Evolutionary conservation across 164 flowering plant genomes (phyloP).

Genomic region (Aristolochia contorta): DNA sequence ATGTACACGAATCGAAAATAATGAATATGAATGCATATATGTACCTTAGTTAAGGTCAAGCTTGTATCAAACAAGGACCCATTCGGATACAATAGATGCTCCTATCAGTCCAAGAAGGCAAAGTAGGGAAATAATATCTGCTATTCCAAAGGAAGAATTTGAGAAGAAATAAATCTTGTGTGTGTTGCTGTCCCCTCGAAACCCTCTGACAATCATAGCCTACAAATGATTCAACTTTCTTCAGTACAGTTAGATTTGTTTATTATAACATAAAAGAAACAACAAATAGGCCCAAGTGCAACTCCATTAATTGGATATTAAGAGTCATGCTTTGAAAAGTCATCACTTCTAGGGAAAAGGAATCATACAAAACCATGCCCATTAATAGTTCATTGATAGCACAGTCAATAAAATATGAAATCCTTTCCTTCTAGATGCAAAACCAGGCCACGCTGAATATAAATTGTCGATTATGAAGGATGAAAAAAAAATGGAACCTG

Average conservation of each 20-base stretch:
- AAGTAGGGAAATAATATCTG: conserved; percentile 42
- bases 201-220: conserved; percentile 97
- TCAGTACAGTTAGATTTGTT: neutral
- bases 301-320: too few species aligned
- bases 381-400: neutral
- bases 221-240: conserved; percentile 39
- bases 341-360: neutral
- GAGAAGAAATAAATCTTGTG: conserved; percentile 61
- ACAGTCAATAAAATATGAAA: neutral
- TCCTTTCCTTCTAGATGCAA: neutral
- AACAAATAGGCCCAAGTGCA: neutral
- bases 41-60: neutral
- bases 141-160: conserved; percentile 32
- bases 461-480: neutral
- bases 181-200: conserved; percentile 60
- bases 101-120: conserved; percentile 49
- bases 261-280: neutral
- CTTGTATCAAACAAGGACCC: conserved; percentile 25
- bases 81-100: conserved; percentile 43
- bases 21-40: too few species aligned
- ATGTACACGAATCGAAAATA: too few species aligned
- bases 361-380: neutral
- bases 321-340: neutral
- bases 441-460: too few species aligned
- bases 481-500: conserved; percentile 45